phyloP scores from a whole-genome alignment of 768 basidiomycete genomes.

The Hydnum rufescens region DNA sequence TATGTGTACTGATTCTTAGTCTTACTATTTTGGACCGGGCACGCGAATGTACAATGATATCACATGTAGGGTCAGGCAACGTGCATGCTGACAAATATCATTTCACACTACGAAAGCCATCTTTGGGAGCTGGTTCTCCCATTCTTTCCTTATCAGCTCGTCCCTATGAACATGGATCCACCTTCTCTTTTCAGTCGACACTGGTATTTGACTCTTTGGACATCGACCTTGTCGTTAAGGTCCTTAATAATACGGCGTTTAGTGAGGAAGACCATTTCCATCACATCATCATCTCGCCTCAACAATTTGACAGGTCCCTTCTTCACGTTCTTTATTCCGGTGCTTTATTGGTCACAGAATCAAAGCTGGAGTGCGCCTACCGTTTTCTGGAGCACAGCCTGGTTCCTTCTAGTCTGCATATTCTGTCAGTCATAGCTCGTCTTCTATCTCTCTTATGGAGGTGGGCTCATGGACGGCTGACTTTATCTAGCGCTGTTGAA shows the following conservation, averaged over 20 bases:
- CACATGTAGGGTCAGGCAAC: too few relatives aligned
- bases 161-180: too few relatives aligned
- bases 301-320: conserved; percentile 41
- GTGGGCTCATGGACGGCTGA: neutral
- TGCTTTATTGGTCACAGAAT: conserved; percentile 61
- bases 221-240: conserved; percentile 60
- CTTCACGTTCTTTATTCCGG: conserved; percentile 61
- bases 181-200: too few relatives aligned
- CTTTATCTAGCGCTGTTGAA: conserved; percentile 36
- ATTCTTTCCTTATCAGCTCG: too few relatives aligned
- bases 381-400: conserved; percentile 32
- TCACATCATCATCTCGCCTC: neutral
- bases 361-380: conserved; percentile 28
- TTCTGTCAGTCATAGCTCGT: conserved; percentile 39
- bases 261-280: conserved; percentile 28
- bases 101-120: neutral
- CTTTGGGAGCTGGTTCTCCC: neutral
- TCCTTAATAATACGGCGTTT: conserved; percentile 57
- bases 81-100: too few relatives aligned
- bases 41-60: too few relatives aligned
- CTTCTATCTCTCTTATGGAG: conserved; percentile 6
- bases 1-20: conserved; percentile 8
- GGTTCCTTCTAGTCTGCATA: conserved; percentile 35
- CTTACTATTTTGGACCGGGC: too few relatives aligned
- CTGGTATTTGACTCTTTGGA: conserved; percentile 46